Evolutionary conservation across 176 grass and related monocot species (phyloP).

Genomic region (Guadua angustifolia): DNA sequence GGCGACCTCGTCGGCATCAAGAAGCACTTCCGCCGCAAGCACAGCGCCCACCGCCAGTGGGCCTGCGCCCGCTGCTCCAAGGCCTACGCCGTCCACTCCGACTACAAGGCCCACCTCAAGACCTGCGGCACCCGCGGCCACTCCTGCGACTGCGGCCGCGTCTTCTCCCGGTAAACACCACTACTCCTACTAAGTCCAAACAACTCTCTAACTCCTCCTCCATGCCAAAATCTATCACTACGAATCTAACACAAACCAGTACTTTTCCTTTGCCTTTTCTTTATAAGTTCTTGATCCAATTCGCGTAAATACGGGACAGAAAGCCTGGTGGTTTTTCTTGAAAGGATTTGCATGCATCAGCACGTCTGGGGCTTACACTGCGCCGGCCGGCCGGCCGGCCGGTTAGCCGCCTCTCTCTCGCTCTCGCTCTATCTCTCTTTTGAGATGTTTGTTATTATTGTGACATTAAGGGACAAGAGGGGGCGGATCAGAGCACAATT

Average conservation of each 20-base stretch:
- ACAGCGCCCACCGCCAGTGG: conserved; percentile 96
- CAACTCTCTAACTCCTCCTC: background rate
- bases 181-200: background rate
- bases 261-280: background rate
- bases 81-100: conserved; percentile 98
- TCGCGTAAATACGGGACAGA: background rate
- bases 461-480: conserved; percentile 36
- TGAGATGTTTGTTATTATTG: conserved; percentile 35
- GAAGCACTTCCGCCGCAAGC: conserved; percentile 99
- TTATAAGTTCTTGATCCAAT: background rate
- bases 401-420: background rate
- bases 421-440: conserved; percentile 41
- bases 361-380: conserved; percentile 14
- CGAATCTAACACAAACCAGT: too few relatives aligned
- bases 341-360: conserved; percentile 1
- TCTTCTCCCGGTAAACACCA: conserved; percentile 73
- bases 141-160: conserved; percentile 95
- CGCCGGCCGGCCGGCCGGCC: background rate
- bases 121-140: conserved; percentile 97
- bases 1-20: conserved; percentile 99
- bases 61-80: conserved; percentile 84
- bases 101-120: conserved; percentile 99
- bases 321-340: conserved; percentile 7
- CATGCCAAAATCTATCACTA: background rate
- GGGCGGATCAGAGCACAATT: conserved; percentile 59